Evolutionary conservation across 345 rosid species (phyloP).

Genomic region (Aquilaria malaccensis): DNA sequence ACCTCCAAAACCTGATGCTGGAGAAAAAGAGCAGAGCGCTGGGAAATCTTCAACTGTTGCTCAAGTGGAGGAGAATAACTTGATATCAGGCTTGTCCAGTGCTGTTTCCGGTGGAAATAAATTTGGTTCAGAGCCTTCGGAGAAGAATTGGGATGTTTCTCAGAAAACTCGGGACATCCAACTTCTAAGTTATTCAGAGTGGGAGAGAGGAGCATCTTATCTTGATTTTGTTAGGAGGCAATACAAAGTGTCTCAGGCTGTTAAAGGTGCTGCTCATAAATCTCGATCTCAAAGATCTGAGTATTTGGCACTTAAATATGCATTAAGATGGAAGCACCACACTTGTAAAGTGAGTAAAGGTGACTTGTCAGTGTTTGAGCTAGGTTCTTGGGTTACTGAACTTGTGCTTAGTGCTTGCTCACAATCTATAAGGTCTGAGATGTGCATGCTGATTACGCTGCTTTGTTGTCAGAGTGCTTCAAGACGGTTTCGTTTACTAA

Average conservation of each 20-base stretch:
- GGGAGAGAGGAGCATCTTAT: slow-evolving; percentile 98
- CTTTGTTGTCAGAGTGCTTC: slow-evolving; percentile 83
- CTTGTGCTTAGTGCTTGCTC: slow-evolving; percentile 98
- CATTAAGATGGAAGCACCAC: slow-evolving; percentile 83
- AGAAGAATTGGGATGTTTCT: slow-evolving; percentile 58
- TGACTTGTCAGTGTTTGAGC: slow-evolving; percentile 70
- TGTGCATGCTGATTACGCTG: slow-evolving; percentile 87
- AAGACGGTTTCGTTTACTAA: slow-evolving; percentile 70
- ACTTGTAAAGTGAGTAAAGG: slow-evolving; percentile 51
- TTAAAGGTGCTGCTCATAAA: slow-evolving; percentile 60
- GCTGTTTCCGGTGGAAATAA: slow-evolving; percentile 31
- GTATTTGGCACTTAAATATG: slow-evolving; percentile 80
- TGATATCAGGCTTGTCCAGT: slow-evolving; percentile 32
- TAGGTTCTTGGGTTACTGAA: slow-evolving; percentile 97
- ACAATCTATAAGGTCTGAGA: slow-evolving; percentile 93
- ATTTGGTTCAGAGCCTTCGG: slow-evolving; percentile 39
- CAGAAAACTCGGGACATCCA: slow-evolving; percentile 71
- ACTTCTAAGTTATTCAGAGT: slow-evolving; percentile 85
- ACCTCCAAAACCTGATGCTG: slow-evolving; percentile 93
- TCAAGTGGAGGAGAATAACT: slow-evolving; percentile 50
- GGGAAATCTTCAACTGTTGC: slow-evolving; percentile 44
- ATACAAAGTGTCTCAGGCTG: slow-evolving; percentile 77
- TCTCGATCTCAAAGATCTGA: slow-evolving; percentile 73
- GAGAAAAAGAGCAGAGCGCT: slow-evolving; percentile 59
- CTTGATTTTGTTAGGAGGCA: slow-evolving; percentile 98